These are phyloP conservation scores for Tuber magnatum DNA, from an alignment of 495 filamentous ascomycete species.

Conservation along the genomic window DNA sequence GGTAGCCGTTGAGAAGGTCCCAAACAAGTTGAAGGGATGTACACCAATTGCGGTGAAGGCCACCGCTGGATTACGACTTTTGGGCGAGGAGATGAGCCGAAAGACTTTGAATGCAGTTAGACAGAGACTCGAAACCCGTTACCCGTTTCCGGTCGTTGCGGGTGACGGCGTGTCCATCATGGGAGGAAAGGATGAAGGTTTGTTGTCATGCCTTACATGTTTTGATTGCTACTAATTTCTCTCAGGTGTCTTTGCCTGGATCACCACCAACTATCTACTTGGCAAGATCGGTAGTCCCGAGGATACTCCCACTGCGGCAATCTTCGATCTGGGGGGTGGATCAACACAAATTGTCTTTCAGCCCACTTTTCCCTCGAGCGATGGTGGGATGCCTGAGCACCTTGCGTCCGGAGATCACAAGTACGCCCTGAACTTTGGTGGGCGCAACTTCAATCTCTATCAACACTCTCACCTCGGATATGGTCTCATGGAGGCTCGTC, in stretches of 20 bases:
- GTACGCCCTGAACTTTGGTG: conserved; percentile 84
- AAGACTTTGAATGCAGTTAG: conserved; percentile 83
- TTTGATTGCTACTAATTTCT: conserved; percentile 10
- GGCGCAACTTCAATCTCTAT: conserved; percentile 86
- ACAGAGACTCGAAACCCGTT: conserved; percentile 71
- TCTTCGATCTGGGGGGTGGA: conserved; percentile 93
- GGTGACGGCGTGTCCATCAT: conserved; percentile 89
- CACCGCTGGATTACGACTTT: conserved; percentile 80
- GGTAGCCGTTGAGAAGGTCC: conserved; percentile 71
- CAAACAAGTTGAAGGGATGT: conserved; percentile 77
- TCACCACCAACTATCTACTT: conserved; percentile 95
- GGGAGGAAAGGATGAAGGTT: conserved; percentile 80
- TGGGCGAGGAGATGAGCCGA: conserved; percentile 72
- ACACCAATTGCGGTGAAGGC: conserved; percentile 93
- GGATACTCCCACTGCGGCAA: conserved; percentile 78
- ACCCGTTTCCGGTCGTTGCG: conserved; percentile 89
- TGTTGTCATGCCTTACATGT: not conserved
- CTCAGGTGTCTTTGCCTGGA: conserved; percentile 92
- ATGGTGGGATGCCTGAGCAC: conserved; percentile 79
- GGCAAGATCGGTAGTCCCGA: conserved; percentile 94
- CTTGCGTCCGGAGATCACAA: conserved; percentile 90
- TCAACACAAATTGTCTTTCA: conserved; percentile 98
- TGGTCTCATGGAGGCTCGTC: conserved; percentile 88
- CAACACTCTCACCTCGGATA: conserved; percentile 98
- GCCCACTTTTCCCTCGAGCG: conserved; percentile 65